A percentile compares a stretch with the other conserved stretches of the same genome.
Conservation (phyloP, 306 rosid species). For the Mimosa pudica region DNA sequence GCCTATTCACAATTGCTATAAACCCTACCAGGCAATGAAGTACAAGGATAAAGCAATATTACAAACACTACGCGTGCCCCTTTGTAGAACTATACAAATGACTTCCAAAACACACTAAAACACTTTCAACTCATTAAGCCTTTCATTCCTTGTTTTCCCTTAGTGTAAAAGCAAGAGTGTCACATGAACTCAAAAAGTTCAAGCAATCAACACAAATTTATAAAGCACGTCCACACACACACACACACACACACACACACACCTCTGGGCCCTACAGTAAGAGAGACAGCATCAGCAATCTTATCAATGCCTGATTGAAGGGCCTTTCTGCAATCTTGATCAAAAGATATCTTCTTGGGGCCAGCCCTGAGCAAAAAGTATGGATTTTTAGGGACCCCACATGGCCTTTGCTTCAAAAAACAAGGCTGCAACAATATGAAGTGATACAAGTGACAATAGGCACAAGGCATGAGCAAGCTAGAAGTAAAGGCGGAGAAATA, state of each 20-base stretch:
- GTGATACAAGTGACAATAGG: constrained; percentile 2
- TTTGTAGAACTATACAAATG: neutral
- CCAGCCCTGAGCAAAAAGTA: constrained; percentile 61
- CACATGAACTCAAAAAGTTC: neutral
- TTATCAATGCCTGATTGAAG: constrained; percentile 84
- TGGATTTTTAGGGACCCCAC: constrained; percentile 46
- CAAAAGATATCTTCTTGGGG: constrained; percentile 71
- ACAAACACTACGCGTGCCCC: neutral
- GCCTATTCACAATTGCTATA: too few relatives aligned
- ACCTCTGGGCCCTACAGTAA: constrained; percentile 98
- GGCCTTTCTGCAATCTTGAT: constrained; percentile 67
- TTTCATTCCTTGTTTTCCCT: neutral
- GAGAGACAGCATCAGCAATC: constrained; percentile 92
- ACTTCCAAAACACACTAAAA: neutral
- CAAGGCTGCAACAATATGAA: constrained; percentile 44
- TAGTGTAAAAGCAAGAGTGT: neutral
- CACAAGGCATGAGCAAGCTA: neutral
- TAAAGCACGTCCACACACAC: neutral
- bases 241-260: neutral
- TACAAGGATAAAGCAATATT: neutral
- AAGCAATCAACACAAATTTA: too few relatives aligned
- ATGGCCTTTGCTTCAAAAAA: constrained; percentile 37
- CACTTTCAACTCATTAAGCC: neutral
- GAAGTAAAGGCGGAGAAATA: constrained; percentile 24
- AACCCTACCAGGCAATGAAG: neutral